Percentiles rank a stretch among this genome's conserved stretches.
Evolutionary conservation across 805 yeast species (phyloP).

Genomic region (Saccharomycopsis amapae): DNA sequence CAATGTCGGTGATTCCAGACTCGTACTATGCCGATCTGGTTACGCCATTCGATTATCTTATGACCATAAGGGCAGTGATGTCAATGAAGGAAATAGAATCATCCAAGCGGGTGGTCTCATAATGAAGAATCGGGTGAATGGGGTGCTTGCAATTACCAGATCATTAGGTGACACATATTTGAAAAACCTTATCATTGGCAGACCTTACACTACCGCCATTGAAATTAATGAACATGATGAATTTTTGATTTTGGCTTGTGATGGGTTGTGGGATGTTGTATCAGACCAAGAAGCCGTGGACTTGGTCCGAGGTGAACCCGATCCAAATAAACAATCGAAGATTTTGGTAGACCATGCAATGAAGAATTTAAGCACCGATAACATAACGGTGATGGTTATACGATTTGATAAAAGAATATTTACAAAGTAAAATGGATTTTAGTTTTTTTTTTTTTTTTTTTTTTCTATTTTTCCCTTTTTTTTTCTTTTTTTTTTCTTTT

Average conservation of each 20-base stretch:
- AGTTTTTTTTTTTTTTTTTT: not conserved
- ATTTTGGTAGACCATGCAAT: conserved; percentile 67
- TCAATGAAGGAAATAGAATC: conserved; percentile 67
- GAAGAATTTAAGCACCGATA: conserved; percentile 76
- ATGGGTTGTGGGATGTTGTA: conserved; percentile 95
- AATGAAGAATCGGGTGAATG: conserved; percentile 88
- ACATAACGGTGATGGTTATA: conserved; percentile 89
- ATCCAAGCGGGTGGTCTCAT: conserved; percentile 77
- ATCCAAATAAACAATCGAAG: conserved; percentile 63
- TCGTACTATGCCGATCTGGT: conserved; percentile 71
- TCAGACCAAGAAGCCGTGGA: conserved; percentile 80
- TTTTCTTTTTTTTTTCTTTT: not conserved
- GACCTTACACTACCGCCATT: conserved; percentile 88
- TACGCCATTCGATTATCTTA: conserved; percentile 74
- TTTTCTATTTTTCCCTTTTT: not conserved
- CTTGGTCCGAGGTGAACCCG: conserved; percentile 44
- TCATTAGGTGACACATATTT: conserved; percentile 91
- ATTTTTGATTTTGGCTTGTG: conserved; percentile 86
- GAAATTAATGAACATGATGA: conserved; percentile 62
- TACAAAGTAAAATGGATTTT: not conserved
- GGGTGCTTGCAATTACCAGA: conserved; percentile 89
- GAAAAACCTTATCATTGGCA: conserved; percentile 81
- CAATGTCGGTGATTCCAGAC: conserved; percentile 89
- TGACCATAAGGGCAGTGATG: conserved; percentile 90
- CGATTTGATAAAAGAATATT: conserved; percentile 21